phyloP scores from a whole-genome alignment of 805 yeast genomes.

The Wickerhamiella alocasiicola region DNA sequence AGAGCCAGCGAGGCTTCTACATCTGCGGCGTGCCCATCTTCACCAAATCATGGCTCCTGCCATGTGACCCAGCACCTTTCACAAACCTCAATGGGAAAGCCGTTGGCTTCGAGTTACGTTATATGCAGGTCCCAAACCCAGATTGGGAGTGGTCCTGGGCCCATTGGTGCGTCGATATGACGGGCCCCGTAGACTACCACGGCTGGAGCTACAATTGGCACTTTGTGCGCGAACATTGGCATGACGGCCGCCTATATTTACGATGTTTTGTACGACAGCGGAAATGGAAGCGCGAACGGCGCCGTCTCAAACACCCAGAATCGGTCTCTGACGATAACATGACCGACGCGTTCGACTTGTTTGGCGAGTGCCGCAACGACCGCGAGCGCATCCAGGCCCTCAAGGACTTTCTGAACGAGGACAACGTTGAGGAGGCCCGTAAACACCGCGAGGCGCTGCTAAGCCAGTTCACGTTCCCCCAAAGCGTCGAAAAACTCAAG shows the following conservation, averaged over 20 bases:
- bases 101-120: constrained; percentile 19
- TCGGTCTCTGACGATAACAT: neutral
- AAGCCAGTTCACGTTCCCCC: constrained; percentile 4
- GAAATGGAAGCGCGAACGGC: constrained; percentile 41
- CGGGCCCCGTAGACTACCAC: constrained; percentile 59
- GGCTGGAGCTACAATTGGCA: constrained; percentile 67
- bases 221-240: constrained; percentile 44
- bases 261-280: constrained; percentile 57
- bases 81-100: constrained; percentile 24
- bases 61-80: constrained; percentile 30
- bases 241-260: constrained; percentile 40
- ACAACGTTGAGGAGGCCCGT: neutral
- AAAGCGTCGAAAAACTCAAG: constrained; percentile 2
- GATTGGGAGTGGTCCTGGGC: constrained; percentile 60
- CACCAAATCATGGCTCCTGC: constrained; percentile 25
- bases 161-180: constrained; percentile 63
- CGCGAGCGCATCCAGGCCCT: constrained; percentile 17
- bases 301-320: constrained; percentile 6
- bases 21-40: constrained; percentile 30
- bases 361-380: constrained; percentile 18
- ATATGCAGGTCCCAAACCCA: constrained; percentile 39
- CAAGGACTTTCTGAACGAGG: neutral
- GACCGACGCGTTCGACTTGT: constrained; percentile 1
- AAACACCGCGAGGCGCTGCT: neutral
- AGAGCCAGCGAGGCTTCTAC: constrained; percentile 32